These are phyloP conservation scores for Blastocystis sp. DNA, from an alignment of 352 stramenopile genomes.

Conservation along the genomic window DNA sequence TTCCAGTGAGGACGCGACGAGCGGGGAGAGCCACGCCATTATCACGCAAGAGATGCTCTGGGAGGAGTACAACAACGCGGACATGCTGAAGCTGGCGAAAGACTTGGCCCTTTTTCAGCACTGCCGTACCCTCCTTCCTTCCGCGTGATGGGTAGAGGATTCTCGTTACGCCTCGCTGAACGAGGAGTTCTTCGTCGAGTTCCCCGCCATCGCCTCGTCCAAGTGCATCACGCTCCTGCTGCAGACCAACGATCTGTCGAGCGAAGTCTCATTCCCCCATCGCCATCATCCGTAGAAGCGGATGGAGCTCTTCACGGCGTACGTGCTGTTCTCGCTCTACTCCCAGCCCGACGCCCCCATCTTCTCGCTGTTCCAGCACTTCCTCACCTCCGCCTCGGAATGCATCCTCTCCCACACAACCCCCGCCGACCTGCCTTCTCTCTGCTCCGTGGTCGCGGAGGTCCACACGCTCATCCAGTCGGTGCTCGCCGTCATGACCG, in stretches of 20 bases:
- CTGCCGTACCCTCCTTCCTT: background rate
- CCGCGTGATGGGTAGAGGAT: background rate
- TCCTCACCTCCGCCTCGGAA: background rate
- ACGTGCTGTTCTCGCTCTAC: background rate
- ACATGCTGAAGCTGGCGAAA: conserved; percentile 7
- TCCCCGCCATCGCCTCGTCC: background rate
- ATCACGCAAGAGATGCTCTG: conserved; percentile 31
- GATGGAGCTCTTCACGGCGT: conserved; percentile 37
- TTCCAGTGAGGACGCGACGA: background rate
- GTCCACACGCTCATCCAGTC: background rate
- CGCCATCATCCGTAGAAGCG: background rate
- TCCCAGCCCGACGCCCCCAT: background rate
- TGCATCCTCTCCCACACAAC: background rate
- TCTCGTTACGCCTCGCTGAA: background rate
- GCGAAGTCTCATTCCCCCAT: background rate
- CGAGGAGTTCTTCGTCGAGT: background rate
- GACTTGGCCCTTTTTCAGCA: background rate
- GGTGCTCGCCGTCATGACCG: background rate
- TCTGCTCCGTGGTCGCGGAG: background rate
- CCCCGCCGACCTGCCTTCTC: background rate
- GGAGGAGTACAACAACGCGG: conserved; percentile 13
- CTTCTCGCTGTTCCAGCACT: background rate
- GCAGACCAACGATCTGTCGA: background rate
- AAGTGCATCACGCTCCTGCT: conserved; percentile 40
- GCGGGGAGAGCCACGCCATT: background rate